Base-by-base conservation (phyloP, 176 grass and related monocot species). In the Carex pumila region DNA sequence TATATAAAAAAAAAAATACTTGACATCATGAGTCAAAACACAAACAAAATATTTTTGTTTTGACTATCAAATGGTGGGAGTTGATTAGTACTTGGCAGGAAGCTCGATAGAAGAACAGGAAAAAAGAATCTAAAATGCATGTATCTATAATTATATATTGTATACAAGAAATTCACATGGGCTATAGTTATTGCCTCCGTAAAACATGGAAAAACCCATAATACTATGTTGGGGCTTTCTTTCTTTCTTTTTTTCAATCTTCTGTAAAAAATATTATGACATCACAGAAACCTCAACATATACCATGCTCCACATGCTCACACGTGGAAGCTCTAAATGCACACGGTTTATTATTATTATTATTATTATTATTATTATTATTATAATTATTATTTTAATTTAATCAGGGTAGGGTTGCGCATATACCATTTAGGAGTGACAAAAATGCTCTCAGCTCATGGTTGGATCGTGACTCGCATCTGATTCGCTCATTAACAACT, bases 151-250 rank as follows among this genome's bases (percentile, higher is more conserved):
- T 25, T 25, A 25, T 25, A 25, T 25, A 25, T 25, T 25, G 25
- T 25, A 25, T 7, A 34, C 36, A 58, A 61, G 7, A 18, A 39
- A 61, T 83, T 43, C 80, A 83, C 80, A 67, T 83, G 80, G 80
- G 56, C 25, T 83, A 10, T 67, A 83, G 62, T 83, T 68, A 67
- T 67, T 67, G 41, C 80, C 62, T 65, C 80, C 80, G 37, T 45
- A 18, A 83, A 83, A 54, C 45, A 83, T 53, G 80, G 61, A 59
- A 66, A 53, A 53, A 7, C 64, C 61, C 80, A 83, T 83, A 50
- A 65, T 65, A 53, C 54, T 52, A 83, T 65, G 41, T n/a, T 81
- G 58, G 36, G 36, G 58, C 22, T 49, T 76, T 80, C 7, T 29
- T 81, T 81, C 3, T 30, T 54, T 75, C 1, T 49, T 50, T 53